Evolutionary conservation across 2,329 filamentous ascomycete species (phyloP), one percentile per base, ranked within the genome.

Genomic region (Lecanoromycetidae sp.): DNA sequence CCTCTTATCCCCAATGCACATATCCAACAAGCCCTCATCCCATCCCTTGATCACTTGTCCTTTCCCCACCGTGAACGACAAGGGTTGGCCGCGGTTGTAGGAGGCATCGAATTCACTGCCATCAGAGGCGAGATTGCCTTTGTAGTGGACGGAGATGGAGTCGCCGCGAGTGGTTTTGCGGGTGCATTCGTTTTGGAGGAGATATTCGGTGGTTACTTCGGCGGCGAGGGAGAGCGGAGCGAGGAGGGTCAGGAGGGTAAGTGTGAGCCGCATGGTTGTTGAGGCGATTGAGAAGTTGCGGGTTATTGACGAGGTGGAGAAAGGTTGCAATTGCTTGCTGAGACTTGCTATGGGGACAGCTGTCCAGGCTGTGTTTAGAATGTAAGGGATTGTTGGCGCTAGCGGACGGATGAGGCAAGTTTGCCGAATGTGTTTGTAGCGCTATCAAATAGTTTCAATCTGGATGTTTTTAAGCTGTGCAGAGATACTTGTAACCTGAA

Each of bases 1-100:
- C 57, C 83, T 77, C 73, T 88, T 90, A 73, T 96, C 90, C 53
- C 91, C 90, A 57, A 93, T 83, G 67, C 91, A 96, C 88, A 96
- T 95, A 60, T 85, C 85, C 45, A 91, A 58, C 32, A 96, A 75
- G 41, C 90, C 90, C 62, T 93, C 67, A 58, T 96, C 90, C 90
- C 88, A 86, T 80, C 90, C 90, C 69, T 84, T 81, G 63, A 98
- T 98, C 42, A 96, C 91, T 63, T 83, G 76, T 36, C 87, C 85
- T 20, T 69, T 68, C 29, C 91, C 91, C 26, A 98, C 70, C 53
- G 71, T 79, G 69, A 98, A 96, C 52, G 63, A 69, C 60, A 98
- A 78, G 5, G 91, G 90, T 50, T 67, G 62, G 29, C 79, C 78
- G 35, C 88, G 79, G 56, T 88, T 80, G 67, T 93, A 93, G 65